These are phyloP conservation scores for Candida dubliniensis DNA, from an alignment of 1,139 yeast species.

Conservation along the genomic window DNA sequence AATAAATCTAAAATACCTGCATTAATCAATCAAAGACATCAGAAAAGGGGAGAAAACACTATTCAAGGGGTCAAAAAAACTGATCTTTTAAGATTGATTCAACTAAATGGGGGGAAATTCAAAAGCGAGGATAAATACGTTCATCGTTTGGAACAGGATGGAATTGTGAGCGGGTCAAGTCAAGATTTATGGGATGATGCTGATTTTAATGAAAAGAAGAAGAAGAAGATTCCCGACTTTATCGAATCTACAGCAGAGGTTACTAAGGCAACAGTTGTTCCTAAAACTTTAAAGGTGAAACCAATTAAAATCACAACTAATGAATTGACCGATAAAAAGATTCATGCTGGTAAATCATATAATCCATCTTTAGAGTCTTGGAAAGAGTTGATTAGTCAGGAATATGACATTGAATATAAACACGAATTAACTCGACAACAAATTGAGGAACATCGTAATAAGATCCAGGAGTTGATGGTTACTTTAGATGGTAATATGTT, in stretches of 20 bases:
- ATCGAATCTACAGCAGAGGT: constrained; percentile 45
- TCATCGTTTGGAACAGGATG: constrained; percentile 60
- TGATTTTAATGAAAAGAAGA: constrained; percentile 12
- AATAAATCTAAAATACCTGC: constrained; percentile 81
- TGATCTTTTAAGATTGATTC: constrained; percentile 69
- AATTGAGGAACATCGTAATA: constrained; percentile 60
- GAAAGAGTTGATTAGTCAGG: constrained; percentile 69
- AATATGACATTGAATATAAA: constrained; percentile 63
- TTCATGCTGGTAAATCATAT: constrained; percentile 87
- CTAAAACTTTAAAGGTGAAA: constrained; percentile 54
- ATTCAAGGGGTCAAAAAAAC: constrained; percentile 68
- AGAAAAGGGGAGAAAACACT: constrained; percentile 34
- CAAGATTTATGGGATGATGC: constrained; percentile 67
- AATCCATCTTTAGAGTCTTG: constrained; percentile 88
- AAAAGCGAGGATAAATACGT: constrained; percentile 54
- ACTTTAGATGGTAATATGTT: constrained; percentile 19
- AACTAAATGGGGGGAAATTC: constrained; percentile 80
- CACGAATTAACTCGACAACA: constrained; percentile 64
- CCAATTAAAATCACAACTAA: constrained; percentile 56
- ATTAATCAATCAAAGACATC: constrained; percentile 40
- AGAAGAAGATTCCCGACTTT: constrained; percentile 33
- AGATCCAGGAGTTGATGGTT: constrained; percentile 56
- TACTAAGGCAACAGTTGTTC: constrained; percentile 54
- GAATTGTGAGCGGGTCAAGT: constrained; percentile 50
- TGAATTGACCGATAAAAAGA: constrained; percentile 19